Percentiles rank a stretch among this genome's conserved stretches.
Evolutionary conservation across 352 stramenopile species (phyloP).

Genomic region (Phytophthora citrophthora): DNA sequence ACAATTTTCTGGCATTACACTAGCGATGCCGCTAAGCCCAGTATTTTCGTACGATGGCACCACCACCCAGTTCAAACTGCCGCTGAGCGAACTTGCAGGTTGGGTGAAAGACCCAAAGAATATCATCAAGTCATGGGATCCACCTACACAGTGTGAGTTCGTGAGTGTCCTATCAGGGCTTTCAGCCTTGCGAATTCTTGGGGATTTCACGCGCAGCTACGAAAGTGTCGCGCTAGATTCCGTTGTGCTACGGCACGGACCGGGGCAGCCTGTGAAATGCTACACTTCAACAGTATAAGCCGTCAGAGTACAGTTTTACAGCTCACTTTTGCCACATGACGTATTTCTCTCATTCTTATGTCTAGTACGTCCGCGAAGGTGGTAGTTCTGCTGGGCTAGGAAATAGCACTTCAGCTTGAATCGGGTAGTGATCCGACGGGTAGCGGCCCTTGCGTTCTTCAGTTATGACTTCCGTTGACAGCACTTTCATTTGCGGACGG

Average conservation of each 20-base stretch:
- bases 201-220: constrained; percentile 91
- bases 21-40: constrained; percentile 84
- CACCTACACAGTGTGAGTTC: constrained; percentile 86
- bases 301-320: not conserved
- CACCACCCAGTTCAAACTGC: constrained; percentile 83
- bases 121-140: constrained; percentile 72
- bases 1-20: constrained; percentile 78
- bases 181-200: constrained; percentile 85
- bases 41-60: constrained; percentile 85
- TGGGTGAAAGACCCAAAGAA: constrained; percentile 94
- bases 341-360: constrained; percentile 28
- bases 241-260: constrained; percentile 71
- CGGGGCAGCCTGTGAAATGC: constrained; percentile 41
- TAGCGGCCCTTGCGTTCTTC: constrained; percentile 82
- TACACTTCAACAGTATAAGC: constrained; percentile 34
- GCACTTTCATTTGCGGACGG: constrained; percentile 75
- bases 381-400: constrained; percentile 63
- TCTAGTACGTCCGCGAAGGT: constrained; percentile 37
- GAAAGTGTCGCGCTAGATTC: constrained; percentile 91
- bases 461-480: constrained; percentile 83
- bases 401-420: constrained; percentile 83
- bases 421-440: constrained; percentile 89
- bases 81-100: constrained; percentile 79
- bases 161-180: constrained; percentile 88
- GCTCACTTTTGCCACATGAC: constrained; percentile 20